phyloP scores from a whole-genome alignment of 2,329 filamentous ascomycete species.

The Pseudonectria foliicola region DNA sequence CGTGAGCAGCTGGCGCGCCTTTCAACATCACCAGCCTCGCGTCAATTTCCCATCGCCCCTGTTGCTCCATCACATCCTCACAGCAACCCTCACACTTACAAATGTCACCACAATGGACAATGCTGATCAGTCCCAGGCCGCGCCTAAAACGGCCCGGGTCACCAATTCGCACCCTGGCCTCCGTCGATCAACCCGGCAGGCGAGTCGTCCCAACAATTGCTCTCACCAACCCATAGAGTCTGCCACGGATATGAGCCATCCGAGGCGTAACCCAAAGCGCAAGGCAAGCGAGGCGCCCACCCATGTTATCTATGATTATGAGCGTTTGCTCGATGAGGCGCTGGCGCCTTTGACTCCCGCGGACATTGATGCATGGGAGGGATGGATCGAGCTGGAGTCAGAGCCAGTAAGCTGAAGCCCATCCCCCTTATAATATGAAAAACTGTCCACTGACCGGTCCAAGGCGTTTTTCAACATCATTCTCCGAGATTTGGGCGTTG shows the following conservation, averaged over 20 bases:
- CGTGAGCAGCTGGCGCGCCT: too few relatives aligned
- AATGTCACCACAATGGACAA: too few relatives aligned
- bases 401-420: constrained; percentile 61
- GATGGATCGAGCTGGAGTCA: constrained; percentile 81
- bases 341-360: constrained; percentile 40
- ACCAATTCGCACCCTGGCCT: neutral
- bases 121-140: neutral
- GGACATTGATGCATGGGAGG: constrained; percentile 57
- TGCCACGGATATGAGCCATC: constrained; percentile 13
- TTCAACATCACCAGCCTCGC: too few relatives aligned
- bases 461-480: constrained; percentile 83
- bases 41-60: too few relatives aligned
- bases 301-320: constrained; percentile 22
- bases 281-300: constrained; percentile 32
- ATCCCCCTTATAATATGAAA: neutral
- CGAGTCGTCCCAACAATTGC: constrained; percentile 1
- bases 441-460: constrained; percentile 1
- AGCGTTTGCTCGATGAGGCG: constrained; percentile 38
- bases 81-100: too few relatives aligned
- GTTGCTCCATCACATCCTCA: neutral
- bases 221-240: constrained; percentile 1
- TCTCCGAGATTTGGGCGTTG: constrained; percentile 69
- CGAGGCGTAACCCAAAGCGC: constrained; percentile 36
- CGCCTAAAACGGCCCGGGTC: too few relatives aligned
- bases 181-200: constrained; percentile 16